Conservation (phyloP, 371 early-diverging fungal species). For the Mucor lusitanicus region DNA sequence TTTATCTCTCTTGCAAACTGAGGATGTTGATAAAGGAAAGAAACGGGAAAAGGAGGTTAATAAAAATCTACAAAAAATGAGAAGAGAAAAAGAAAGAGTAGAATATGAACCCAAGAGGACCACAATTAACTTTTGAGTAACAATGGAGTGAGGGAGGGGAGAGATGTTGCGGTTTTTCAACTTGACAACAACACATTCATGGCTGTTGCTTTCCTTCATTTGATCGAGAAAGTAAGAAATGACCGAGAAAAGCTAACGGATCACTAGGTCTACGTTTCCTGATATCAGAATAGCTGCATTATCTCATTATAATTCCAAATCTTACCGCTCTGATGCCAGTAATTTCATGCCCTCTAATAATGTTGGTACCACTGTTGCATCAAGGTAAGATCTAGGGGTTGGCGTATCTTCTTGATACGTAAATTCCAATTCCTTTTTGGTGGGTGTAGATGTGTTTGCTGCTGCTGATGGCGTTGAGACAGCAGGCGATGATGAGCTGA, state of each 20-base stretch:
- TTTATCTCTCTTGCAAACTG: background rate
- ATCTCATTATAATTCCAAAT: background rate
- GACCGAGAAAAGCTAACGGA: slow-evolving; percentile 49
- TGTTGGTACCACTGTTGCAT: slow-evolving; percentile 60
- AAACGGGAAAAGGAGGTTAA: background rate
- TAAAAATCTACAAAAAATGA: background rate
- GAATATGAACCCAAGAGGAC: background rate
- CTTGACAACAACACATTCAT: background rate
- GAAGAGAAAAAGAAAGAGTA: background rate
- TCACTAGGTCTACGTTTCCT: slow-evolving; percentile 36
- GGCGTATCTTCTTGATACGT: slow-evolving; percentile 18
- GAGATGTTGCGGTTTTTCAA: background rate
- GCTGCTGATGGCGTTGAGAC: background rate
- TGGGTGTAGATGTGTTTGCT: background rate
- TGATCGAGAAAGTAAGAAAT: slow-evolving; percentile 38
- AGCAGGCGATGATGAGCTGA: background rate
- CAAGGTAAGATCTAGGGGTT: slow-evolving; percentile 60
- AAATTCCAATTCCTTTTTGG: background rate
- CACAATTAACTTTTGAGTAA: slow-evolving; percentile 1
- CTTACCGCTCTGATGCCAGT: slow-evolving; percentile 60
- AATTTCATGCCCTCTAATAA: slow-evolving; percentile 69
- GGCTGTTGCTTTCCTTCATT: slow-evolving; percentile 8
- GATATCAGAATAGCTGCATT: background rate
- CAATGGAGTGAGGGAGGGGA: background rate
- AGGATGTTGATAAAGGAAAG: background rate